Conservation (phyloP, 1,139 yeast species). For the Pichia sp. region DNA sequence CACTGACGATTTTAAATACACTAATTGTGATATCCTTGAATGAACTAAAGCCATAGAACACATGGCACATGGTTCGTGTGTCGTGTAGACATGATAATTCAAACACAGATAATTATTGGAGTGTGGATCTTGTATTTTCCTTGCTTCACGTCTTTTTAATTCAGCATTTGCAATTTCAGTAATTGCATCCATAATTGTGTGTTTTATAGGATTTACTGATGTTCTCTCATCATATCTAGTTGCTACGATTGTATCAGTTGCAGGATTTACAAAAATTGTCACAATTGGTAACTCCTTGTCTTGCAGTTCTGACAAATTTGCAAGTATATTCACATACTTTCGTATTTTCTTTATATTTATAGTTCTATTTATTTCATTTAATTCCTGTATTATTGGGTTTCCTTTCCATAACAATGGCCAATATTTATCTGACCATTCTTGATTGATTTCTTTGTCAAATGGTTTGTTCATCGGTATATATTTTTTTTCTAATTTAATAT, state of each 20-base stretch:
- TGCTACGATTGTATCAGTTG: constrained; percentile 32
- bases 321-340: constrained; percentile 34
- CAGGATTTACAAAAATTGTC: constrained; percentile 46
- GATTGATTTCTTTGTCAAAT: constrained; percentile 53
- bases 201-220: constrained; percentile 46
- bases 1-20: constrained; percentile 47
- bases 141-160: constrained; percentile 29
- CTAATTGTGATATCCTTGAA: constrained; percentile 67
- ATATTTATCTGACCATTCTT: constrained; percentile 54
- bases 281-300: constrained; percentile 32
- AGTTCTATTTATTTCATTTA: constrained; percentile 40
- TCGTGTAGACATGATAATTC: constrained; percentile 70
- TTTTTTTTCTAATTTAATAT: constrained; percentile 24
- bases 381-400: constrained; percentile 71
- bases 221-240: constrained; percentile 36
- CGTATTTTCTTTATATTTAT: constrained; percentile 42
- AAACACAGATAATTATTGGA: constrained; percentile 58
- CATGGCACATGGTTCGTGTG: constrained; percentile 97
- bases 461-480: constrained; percentile 52
- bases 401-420: constrained; percentile 98
- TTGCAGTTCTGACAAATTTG: constrained; percentile 26
- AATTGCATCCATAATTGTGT: constrained; percentile 71
- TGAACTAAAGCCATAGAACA: constrained; percentile 95
- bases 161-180: constrained; percentile 51
- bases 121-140: constrained; percentile 7